Conservation (phyloP, 805 yeast species). For the Schizosaccharomyces cryophilus region DNA sequence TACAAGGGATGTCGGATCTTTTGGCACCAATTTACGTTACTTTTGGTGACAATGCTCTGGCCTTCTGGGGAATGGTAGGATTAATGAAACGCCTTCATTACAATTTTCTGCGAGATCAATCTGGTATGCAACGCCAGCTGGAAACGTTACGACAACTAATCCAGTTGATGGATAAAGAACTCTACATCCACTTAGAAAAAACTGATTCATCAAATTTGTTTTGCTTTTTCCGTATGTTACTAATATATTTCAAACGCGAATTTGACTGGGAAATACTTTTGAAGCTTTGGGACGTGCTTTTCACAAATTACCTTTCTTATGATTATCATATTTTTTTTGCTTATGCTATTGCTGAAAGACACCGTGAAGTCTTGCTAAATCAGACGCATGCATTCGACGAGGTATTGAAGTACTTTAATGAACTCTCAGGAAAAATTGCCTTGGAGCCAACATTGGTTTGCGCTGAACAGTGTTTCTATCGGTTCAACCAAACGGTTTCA, state of each 20-base stretch:
- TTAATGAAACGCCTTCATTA: conserved; percentile 92
- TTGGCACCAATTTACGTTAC: conserved; percentile 56
- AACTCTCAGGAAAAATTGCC: conserved; percentile 51
- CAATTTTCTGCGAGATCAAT: conserved; percentile 71
- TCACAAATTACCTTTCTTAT: conserved; percentile 68
- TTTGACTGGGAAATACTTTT: conserved; percentile 54
- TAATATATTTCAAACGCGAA: conserved; percentile 90
- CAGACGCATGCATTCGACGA: conserved; percentile 68
- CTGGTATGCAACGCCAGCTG: conserved; percentile 83
- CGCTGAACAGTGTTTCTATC: conserved; percentile 58
- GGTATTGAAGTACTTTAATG: conserved; percentile 78
- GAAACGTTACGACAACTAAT: conserved; percentile 55
- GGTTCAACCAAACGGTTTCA: conserved; percentile 51
- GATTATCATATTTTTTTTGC: conserved; percentile 78
- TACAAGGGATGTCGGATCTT: conserved; percentile 93
- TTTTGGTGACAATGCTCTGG: conserved; percentile 40
- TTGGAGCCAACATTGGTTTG: conserved; percentile 57
- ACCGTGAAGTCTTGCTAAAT: conserved; percentile 51
- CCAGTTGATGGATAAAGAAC: conserved; percentile 71
- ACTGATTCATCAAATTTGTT: conserved; percentile 79
- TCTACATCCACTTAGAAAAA: conserved; percentile 58
- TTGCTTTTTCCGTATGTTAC: conserved; percentile 80
- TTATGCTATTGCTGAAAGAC: conserved; percentile 67
- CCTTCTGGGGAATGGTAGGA: conserved; percentile 72
- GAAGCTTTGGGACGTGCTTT: conserved; percentile 73